Evolutionary conservation across 352 stramenopile genomes (phyloP), one percentile per base, ranked within the genome.

Genomic region (Pythium phragmitis): DNA sequence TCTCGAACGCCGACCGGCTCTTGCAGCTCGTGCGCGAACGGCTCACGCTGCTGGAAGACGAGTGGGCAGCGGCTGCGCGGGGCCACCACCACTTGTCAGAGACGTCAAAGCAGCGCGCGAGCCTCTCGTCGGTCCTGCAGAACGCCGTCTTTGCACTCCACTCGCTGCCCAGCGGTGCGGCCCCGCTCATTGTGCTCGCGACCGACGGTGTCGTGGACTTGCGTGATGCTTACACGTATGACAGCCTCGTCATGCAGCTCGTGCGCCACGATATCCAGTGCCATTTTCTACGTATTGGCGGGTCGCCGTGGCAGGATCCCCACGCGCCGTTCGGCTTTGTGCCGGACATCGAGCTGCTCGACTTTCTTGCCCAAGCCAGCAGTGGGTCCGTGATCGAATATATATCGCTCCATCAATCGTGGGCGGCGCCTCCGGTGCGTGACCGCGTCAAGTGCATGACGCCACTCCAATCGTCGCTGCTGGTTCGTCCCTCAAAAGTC

Each of bases 231-330:
- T 93, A 87, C 60, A 82, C 80, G 4, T 96, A 96, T 45, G 88
- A 96, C 68, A 90, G 85, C 34, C 60, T 96, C 45, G 67, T 95
- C 33, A 95, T 95, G 88, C 86, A 96, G 45, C 80, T 96, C n/a
- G 80, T 88, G 46, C 85, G 88, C 7, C 88, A 96, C 60, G 85
- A 96, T 66, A 85, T 95, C 47, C 79, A 92, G 45, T 95, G 86
- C 46, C 79, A 95, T 57, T 94, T 94, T 52, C 72, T 96, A 45
- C 77, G 80, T 2, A 75, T 95, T 28, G 85, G 88, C 12, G 79
- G 80, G 17, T 67, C 72, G 2, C 62, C 77, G 16, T 52, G 37
- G 45, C 82, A 82, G 41, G 79, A 88, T 30, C 69, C 81, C 13
- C 80, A 87, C 56, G 73, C 81, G 3, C 89, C 84, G 19, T 95